Base-by-base conservation (phyloP, 495 filamentous ascomycete genomes). In the Xylaria longipes region DNA sequence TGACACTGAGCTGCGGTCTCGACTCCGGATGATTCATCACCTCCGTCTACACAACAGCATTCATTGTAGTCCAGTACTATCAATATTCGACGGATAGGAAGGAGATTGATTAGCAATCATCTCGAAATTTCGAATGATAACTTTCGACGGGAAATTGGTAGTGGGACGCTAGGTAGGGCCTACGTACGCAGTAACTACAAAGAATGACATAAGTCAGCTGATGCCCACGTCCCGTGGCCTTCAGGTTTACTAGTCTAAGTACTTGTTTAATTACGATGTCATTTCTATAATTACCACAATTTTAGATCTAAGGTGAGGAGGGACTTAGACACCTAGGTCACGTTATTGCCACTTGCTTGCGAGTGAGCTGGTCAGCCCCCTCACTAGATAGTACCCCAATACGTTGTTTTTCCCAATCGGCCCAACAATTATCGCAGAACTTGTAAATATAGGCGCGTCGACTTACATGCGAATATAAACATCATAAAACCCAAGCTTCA, bases 401-500 rank as follows among this genome's bases (percentile, higher is more conserved):
- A 61, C 31, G 17, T 37, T 35, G 14, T 35, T 17, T n/a, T 37
- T 60, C 56, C 8, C 14, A n/a, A 12, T 39, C 12, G 9, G 6
- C 5, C 48, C 22, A 54, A 5, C 17, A 58, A 6, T 11, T 5
- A 20, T 8, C 17, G 9, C 54, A 57, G 2, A 6, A 37, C 20
- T 5, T 37, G 5, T 56, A 15, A 37, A 15, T 20, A 50, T 15
- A 60, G 7, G 15, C 22, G 31, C 31, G 20, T 14, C 7, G 33
- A 54, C 65, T 71, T 50, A 73, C 52, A 43, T 33, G 6, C 76
- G 77, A n/a, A 80, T 29, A 45, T 78, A 80, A 5, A 81, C 78
- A 37, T 77, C 73, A 69, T 80, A 81, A 39, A 74, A 65, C 64
- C 31, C 22, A 68, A 73, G 74, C 65, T 74, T 74, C 73, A 77